Base-by-base conservation (phyloP, 2,329 filamentous ascomycete genomes). In the Aureobasidium sp. region DNA sequence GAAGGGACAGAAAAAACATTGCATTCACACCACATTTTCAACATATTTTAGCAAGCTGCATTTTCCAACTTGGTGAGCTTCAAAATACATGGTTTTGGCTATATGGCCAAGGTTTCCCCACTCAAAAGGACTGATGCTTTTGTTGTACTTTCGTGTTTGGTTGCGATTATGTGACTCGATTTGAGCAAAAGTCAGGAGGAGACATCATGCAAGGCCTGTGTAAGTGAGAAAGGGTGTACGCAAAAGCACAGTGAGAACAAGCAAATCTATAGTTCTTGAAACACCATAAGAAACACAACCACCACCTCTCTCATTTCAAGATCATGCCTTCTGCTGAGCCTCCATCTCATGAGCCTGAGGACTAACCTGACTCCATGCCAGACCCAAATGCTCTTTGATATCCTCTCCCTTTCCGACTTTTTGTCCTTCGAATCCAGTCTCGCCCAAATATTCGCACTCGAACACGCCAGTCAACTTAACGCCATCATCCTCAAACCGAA, bases 371-470 rank as follows among this genome's bases (percentile, higher is more conserved):
- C 57, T 59, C 57, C 57, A 59, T 25, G 25, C 10, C 36, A 27
- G 41, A 1, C 57, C 57, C 27, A 50, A n/a, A 6, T 30, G 16
- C 10, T 30, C 36, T 11, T 37, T 36, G 2, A 14, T 29, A 8
- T 4, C 29, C 3, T 50, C 57, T 5, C 21, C 45, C 13, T 49
- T 41, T 6, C 25, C 36, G 10, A 42, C 10, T 7, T 59, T 59
- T 3, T 47, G 21, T 5, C 44, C 57, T 25, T 59, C 44, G 4
- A 59, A 50, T 25, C 39, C 57, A 36, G 32, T 50, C 27, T 59
- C 57, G 16, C 57, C 57, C 36, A 59, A 11, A 42, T 49, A 59
- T n/a, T 59, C 57, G 29, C 45, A 32, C 45, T 59, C 44, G 42
- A 59, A 59, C 8, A 59, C 57, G 8, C 57, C 57, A 41, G 34